Evolutionary conservation across 108 stramenopile genomes (phyloP), one percentile per base, ranked within the genome.

Genomic region (Schizochytrium sp.): DNA sequence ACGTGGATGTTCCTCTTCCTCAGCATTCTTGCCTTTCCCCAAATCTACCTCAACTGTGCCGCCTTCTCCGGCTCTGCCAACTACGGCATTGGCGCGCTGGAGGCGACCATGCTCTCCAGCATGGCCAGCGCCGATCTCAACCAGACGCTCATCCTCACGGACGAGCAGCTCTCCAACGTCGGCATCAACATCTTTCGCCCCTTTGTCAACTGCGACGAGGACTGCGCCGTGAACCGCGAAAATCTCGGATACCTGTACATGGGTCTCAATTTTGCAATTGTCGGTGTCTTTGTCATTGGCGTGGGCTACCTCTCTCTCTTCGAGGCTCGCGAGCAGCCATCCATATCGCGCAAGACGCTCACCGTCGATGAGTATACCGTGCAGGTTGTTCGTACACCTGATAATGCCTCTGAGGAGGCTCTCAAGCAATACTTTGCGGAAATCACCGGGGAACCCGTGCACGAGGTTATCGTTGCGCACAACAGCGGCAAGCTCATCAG

Each of bases 301-400:
- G 51, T 58, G 14, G 25, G n/a, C 25, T 87, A 58, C 29, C 58
- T 87, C 34, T 18, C 57, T 8, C 19, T 87, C 43, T 87, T 87
- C 5, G 87, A 87, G 87, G 43, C 55, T 14, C 87, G 55, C 10
- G 87, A 87, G 43, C 5, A 58, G 87, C 58, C 12, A 1, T 21
- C 18, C 3, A 58, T 87, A 5, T 57, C 51, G 21, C 25, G 41
- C 29, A 34, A 29, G 18, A 41, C 51, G 25, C 23, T 87, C 58
- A 58, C 87, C 10, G 87, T 87, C 5, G 87, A 87, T 25, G 87
- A 87, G 29, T 87, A 87, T 57, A 58, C 87, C 19, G 87, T 87
- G 87, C 57, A 57, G 87, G 55, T 87, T 5, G 76, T 83, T 12
- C 19, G 28, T 0, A 83, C 76, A 6, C 76, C 76, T 3, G 43